A percentile compares a stretch with the other conserved stretches of the same genome.
phyloP scores from a whole-genome alignment of 2,329 filamentous ascomycete genomes.

The Trichoderma sp. region DNA sequence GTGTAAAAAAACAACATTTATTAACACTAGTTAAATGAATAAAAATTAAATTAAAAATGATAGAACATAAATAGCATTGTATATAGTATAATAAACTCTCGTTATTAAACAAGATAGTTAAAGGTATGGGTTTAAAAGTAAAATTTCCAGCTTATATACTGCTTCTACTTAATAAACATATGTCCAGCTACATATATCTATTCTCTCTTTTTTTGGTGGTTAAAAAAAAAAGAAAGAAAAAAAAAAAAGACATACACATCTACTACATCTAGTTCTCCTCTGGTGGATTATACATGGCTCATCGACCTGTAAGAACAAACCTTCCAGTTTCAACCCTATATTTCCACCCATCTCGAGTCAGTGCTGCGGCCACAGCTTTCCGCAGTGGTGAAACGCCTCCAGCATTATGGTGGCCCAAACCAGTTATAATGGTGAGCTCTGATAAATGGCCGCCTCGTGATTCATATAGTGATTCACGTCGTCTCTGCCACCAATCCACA shows the following conservation, averaged over 20 bases:
- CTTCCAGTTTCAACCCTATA: conserved; percentile 68
- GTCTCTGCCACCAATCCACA: conserved; percentile 69
- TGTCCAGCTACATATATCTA: too few species aligned
- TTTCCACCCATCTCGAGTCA: conserved; percentile 80
- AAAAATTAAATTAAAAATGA: background rate
- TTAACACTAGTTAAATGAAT: background rate
- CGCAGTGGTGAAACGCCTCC: conserved; percentile 74
- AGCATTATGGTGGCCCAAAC: conserved; percentile 72
- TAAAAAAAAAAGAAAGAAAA: too few species aligned
- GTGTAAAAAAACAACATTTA: too few species aligned
- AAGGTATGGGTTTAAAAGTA: too few species aligned
- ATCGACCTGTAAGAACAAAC: conserved; percentile 63
- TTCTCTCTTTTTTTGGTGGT: too few species aligned
- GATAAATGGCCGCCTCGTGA: conserved; percentile 49
- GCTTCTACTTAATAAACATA: background rate
- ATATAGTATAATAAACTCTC: too few species aligned
- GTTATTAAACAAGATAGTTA: too few species aligned
- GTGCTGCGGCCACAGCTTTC: conserved; percentile 71
- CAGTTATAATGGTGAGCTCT: conserved; percentile 70
- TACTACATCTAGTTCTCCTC: background rate
- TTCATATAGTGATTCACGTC: conserved; percentile 64
- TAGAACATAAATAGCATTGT: background rate
- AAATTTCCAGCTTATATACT: background rate
- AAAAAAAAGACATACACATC: background rate
- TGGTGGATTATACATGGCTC: background rate